Evolutionary conservation across 345 rosid genomes (phyloP).

Genomic region (Syzygium aromaticum): DNA sequence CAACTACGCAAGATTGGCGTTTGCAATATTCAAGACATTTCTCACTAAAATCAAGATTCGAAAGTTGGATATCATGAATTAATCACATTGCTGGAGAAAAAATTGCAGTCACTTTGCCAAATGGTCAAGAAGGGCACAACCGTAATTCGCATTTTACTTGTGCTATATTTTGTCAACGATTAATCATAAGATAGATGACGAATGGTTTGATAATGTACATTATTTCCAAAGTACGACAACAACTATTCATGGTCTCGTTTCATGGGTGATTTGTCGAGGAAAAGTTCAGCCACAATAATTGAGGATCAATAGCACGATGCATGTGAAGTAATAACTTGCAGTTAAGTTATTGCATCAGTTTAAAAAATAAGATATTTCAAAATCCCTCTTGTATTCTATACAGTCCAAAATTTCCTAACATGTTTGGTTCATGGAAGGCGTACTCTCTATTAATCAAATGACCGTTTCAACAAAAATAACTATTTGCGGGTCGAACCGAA

Average conservation of each 20-base stretch:
- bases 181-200: not conserved
- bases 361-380: not conserved
- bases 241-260: not conserved
- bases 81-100: not conserved
- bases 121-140: not conserved
- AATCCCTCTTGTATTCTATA: not conserved
- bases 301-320: not conserved
- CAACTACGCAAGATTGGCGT: not conserved
- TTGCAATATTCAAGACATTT: not conserved
- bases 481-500: fast-evolving
- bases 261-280: not conserved
- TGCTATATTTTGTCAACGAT: not conserved
- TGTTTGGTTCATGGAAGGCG: fast-evolving
- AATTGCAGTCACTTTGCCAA: not conserved
- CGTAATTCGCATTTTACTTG: not conserved
- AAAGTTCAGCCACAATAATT: not conserved
- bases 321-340: not conserved
- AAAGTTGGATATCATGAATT: not conserved
- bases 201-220: not conserved
- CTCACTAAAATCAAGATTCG: not conserved
- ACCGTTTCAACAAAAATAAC: not conserved
- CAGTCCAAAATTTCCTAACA: not conserved
- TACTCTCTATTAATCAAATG: not conserved
- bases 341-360: not conserved
- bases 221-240: fast-evolving